Base-by-base conservation (phyloP, 805 yeast species). In the Candida sonorensis region DNA sequence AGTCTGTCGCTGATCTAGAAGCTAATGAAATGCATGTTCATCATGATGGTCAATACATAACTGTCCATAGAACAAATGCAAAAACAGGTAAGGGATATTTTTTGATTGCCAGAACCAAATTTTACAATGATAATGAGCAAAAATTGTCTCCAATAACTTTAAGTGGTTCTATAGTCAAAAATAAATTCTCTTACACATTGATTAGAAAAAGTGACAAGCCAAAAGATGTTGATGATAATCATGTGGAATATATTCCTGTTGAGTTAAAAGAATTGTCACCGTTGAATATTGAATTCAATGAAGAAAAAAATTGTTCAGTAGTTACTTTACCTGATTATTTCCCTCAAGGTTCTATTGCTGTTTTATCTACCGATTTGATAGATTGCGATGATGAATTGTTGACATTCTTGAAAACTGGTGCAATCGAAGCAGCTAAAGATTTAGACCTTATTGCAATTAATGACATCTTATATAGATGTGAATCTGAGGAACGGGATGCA, bases 331-430 rank as follows among this genome's bases (percentile, higher is more conserved):
- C 85, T 15, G 71, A 63, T 0, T 40, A 64, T 29, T 88, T 90
- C 59, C 87, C 90, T 4, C 90, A 83, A 32, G 98, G 98, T 3
- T 81, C 96, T 2, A 85, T 92, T 45, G 85, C 94, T 0, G 79
- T 92, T 3, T 71, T 85, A 47, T 68, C 79, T 20, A 86, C 97
- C 0, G 66, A 65, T 37, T 76, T 81, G 35, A 70, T 76, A 7
- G 72, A 74, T 10, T 84, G 84, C 21, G 82, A 82, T 44, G 64
- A 64, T 10, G 66, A 69, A 4, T 59, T 88, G 28, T 94, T 85
- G 52, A 58, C 66, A 11, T 80, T 60, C 42, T 71, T 82, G n/a
- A 72, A 81, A 48, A 61, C 69, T 17, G 95, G 94, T 13, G 95
- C 94, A 1, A 51, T 78, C 17, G 79, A 75, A 38, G 94, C 94